phyloP scores from a whole-genome alignment of 2,329 filamentous ascomycete genomes.

The Colletotrichum zoysiae region DNA sequence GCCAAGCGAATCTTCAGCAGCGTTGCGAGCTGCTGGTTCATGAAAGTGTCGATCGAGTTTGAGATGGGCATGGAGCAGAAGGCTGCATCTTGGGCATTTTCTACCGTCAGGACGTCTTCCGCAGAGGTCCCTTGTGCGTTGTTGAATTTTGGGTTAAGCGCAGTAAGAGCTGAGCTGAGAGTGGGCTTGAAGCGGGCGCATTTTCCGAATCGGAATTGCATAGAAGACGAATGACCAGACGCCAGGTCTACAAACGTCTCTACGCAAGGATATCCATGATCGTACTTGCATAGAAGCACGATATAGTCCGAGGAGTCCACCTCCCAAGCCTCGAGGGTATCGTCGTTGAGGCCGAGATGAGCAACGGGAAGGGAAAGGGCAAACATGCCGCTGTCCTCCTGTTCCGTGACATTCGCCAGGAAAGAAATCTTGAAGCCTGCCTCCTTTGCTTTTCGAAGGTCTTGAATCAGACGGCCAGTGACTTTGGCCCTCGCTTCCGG shows the following conservation, averaged over 20 bases:
- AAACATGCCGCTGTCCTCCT: slow-evolving; percentile 61
- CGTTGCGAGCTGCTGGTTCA: slow-evolving; percentile 73
- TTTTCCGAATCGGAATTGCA: slow-evolving; percentile 76
- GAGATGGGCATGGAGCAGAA: slow-evolving; percentile 78
- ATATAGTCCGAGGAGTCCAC: slow-evolving; percentile 76
- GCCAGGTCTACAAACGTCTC: slow-evolving; percentile 63
- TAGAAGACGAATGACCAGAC: slow-evolving; percentile 49
- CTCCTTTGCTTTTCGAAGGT: slow-evolving; percentile 70
- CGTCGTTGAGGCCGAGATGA: slow-evolving; percentile 79
- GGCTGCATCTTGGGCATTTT: slow-evolving; percentile 17
- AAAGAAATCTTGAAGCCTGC: slow-evolving; percentile 80
- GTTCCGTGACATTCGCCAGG: slow-evolving; percentile 60
- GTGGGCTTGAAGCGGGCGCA: slow-evolving; percentile 81
- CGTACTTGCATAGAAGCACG: slow-evolving; percentile 77
- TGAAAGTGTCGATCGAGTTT: slow-evolving; percentile 74
- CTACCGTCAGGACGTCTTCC: background rate
- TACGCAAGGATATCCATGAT: slow-evolving; percentile 70
- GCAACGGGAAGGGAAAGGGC: slow-evolving; percentile 77
- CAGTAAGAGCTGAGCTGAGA: slow-evolving; percentile 62
- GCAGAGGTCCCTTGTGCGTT: slow-evolving; percentile 8
- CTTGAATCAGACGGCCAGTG: slow-evolving; percentile 57
- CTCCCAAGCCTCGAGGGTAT: slow-evolving; percentile 83
- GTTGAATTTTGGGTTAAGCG: slow-evolving; percentile 56
- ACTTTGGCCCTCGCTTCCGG: slow-evolving; percentile 44
- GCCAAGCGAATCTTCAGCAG: slow-evolving; percentile 68